Evolutionary conservation across 352 stramenopile species (phyloP), one percentile per base, ranked within the genome.

Genomic region (Phytophthora palmivora): DNA sequence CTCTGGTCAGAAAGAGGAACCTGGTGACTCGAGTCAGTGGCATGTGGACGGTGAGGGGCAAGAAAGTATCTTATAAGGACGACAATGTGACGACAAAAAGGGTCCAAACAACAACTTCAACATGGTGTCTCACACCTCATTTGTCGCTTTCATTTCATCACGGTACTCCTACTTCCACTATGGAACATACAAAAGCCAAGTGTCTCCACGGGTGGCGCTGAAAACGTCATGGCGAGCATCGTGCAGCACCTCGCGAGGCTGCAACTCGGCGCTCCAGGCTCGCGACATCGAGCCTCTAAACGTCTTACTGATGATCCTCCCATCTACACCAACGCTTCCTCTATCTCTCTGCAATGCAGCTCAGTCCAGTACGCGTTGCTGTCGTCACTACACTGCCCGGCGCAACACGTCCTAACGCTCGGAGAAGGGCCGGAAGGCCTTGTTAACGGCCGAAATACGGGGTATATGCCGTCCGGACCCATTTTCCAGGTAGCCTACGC

Each of bases 401-500:
- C 19, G 54, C 51, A 66, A 34, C 33, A 48, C 33, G 67, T 76
- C 63, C 18, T 67, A 28, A 33, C 51, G 10, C 48, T 76, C 32
- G 21, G 18, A 48, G 52, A 66, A 14, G 51, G 45, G 6, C 30
- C 42, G 1, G 41, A 47, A 59, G 26, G n/a, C 22, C 54, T 22
- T 50, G 52, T 55, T 28, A 49, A 41, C 14, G 62, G 58, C 33
- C 63, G 66, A 44, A 22, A 34, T 4, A 61, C 30, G 14, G 41
- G 39, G 6, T 43, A 54, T 28, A 43, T 74, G 18, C 38, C 41
- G 16, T 52, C 63, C 0, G 59, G 61, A 34, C 79, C 82, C 11
- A 72, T 74, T 14, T 91, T 91, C 50, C 79, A 91, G 46, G 58
- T 87, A 6, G 58, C 72, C 4, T 88, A 85, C 24, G 76, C 67